Evolutionary conservation across 768 basidiomycete species (phyloP).

Genomic region (Plicaturopsis crispa): DNA sequence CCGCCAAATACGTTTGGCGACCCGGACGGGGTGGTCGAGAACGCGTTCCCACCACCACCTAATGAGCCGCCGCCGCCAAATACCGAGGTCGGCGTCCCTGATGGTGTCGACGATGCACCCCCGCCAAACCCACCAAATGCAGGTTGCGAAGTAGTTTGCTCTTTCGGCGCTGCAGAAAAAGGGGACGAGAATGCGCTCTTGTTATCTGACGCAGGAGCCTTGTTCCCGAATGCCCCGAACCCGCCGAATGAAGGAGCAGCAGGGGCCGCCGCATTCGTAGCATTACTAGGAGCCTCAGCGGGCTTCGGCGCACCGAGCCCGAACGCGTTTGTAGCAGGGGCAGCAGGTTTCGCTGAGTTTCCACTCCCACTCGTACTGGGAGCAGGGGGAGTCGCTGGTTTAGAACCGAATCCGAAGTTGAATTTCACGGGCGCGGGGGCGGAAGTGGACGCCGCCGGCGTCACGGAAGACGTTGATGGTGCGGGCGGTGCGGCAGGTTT

Average conservation of each 20-base stretch:
- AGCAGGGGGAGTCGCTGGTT: constrained; percentile 14
- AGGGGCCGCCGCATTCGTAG: constrained; percentile 5
- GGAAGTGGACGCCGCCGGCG: constrained; percentile 15
- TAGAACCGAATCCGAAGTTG: constrained; percentile 26
- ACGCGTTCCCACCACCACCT: not conserved
- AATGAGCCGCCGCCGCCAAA: constrained; percentile 6
- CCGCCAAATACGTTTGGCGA: too few relatives aligned
- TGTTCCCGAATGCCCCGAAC: constrained; percentile 8
- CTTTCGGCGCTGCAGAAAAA: too few relatives aligned
- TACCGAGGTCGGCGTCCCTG: constrained; percentile 3
- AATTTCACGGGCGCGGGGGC: constrained; percentile 26
- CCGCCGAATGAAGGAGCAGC: constrained; percentile 1
- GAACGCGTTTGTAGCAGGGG: constrained; percentile 12
- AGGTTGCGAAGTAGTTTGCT: too few relatives aligned
- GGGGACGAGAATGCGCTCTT: too few relatives aligned
- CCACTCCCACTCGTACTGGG: too few relatives aligned
- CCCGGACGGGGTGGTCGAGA: constrained; percentile 4
- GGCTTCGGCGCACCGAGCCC: constrained; percentile 8
- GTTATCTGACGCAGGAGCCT: too few relatives aligned
- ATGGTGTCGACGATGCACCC: too few relatives aligned
- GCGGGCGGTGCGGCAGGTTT: constrained; percentile 10
- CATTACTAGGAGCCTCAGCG: constrained; percentile 9
- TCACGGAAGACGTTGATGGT: constrained; percentile 12
- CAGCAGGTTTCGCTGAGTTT: constrained; percentile 11
- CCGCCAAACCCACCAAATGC: constrained; percentile 12